Percentiles rank a stretch among this genome's conserved stretches.
phyloP scores from a whole-genome alignment of 371 early-diverging fungal genomes.

The Smittium culicis region DNA sequence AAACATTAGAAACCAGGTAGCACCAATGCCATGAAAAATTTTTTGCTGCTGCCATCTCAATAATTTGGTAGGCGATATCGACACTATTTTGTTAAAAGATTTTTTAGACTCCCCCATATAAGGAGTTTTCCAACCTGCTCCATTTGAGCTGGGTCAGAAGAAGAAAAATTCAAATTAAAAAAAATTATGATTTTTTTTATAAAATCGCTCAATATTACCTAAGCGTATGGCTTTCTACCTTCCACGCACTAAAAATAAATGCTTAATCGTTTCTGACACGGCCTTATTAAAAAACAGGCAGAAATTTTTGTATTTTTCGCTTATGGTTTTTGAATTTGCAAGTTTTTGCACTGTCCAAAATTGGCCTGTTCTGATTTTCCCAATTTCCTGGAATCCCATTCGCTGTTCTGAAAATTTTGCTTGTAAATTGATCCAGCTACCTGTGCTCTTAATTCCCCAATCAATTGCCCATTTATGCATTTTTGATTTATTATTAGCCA shows the following conservation, averaged over 20 bases:
- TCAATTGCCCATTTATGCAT: neutral
- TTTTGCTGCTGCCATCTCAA: neutral
- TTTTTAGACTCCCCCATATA: neutral
- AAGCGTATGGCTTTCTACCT: neutral
- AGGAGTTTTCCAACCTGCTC: neutral
- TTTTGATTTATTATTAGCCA: neutral
- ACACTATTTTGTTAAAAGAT: neutral
- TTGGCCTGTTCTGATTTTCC: neutral
- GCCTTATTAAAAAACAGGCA: neutral
- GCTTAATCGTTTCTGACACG: neutral
- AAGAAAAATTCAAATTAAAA: too few species aligned
- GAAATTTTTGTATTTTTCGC: neutral
- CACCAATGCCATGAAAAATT: neutral
- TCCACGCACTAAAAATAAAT: neutral
- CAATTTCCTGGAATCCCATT: neutral
- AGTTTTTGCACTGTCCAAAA: neutral
- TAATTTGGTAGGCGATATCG: neutral
- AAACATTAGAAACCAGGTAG: neutral
- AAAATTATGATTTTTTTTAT: neutral
- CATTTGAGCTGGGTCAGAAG: neutral
- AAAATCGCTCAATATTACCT: neutral
- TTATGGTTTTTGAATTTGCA: neutral
- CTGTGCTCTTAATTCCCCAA: neutral
- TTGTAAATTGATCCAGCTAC: neutral
- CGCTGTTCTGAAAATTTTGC: neutral